Evolutionary conservation across 805 yeast species (phyloP), one percentile per base, ranked within the genome.

Genomic region (Isabelozyma gotoi): DNA sequence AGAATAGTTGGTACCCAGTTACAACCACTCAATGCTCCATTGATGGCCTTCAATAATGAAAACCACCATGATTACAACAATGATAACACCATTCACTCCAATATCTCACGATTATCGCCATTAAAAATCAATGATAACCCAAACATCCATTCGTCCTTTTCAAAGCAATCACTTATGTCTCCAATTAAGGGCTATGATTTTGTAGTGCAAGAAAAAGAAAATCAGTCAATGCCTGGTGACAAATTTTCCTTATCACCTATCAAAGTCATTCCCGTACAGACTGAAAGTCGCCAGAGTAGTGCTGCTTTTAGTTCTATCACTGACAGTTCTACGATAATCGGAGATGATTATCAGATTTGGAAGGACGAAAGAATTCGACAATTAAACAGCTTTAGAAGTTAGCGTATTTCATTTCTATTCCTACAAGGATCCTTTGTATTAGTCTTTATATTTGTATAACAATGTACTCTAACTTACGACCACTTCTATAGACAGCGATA

Each of bases 261-360:
- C 14, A 49, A 40, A 19, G 36, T 46, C 7, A 40, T 34, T 16
- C 27, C 40, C 6, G 8, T 15, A 17, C 17, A 27, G 16, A 3
- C 8, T 19, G 29, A 33, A 16, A 16, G 19, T 14, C 14, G 39
- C 10, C 15, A 12, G 38, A 35, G 24, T 42, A 43, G 51, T 14
- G 48, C 47, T n/a, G 29, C 29, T 7, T 24, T 24, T 24, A 24
- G 29, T 24, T 56, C 65, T 29, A 49, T 62, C 27, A 19, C 31
- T 19, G 72, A 71, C 31, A 65, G 62, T 35, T 68, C 74, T 2
- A 67, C 73, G 2, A 55, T 68, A 15, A 55, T 67, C 24, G 71
- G 71, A 4, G 74, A 67, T 33, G 76, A 71, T 24, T 71, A 68
- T 47, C 62, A 61, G 43, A 52, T 47, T 7, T 71, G 77, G 77